phyloP scores from a whole-genome alignment of 306 rosid species.

The Quercus ilex region DNA sequence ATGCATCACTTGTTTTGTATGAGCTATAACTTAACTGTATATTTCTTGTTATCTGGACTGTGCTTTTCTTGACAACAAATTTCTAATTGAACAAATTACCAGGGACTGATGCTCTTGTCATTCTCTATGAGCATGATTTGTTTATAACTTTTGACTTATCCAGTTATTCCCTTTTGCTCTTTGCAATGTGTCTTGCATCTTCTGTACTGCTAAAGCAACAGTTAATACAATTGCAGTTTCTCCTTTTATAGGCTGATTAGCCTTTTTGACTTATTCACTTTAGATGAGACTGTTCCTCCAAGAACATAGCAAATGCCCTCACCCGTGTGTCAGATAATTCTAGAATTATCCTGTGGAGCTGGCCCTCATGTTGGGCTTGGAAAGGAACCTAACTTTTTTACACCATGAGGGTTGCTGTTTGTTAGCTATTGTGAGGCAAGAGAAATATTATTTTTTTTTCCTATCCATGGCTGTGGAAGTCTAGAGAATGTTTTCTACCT shows the following conservation, averaged over 20 bases:
- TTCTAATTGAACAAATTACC: not conserved
- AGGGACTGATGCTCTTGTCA: not conserved
- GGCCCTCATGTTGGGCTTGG: not conserved
- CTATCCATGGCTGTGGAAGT: not conserved
- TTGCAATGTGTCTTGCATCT: not conserved
- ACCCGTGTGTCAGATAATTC: not conserved
- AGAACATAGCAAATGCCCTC: not conserved
- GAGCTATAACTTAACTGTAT: not conserved
- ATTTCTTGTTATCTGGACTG: not conserved
- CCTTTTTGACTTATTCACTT: not conserved
- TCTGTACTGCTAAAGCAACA: not conserved
- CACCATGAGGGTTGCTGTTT: not conserved
- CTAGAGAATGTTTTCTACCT: not conserved
- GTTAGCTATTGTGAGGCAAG: not conserved
- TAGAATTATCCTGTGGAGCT: not conserved
- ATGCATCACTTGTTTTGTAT: not conserved
- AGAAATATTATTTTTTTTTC: not conserved
- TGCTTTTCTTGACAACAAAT: not conserved
- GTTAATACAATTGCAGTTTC: not conserved
- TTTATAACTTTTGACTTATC: not conserved
- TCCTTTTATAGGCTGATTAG: not conserved
- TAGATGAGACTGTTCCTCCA: not conserved
- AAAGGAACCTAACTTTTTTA: not conserved
- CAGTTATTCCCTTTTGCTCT: not conserved
- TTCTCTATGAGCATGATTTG: not conserved